phyloP scores from a whole-genome alignment of 345 rosid genomes.

The Limnanthes douglasii region DNA sequence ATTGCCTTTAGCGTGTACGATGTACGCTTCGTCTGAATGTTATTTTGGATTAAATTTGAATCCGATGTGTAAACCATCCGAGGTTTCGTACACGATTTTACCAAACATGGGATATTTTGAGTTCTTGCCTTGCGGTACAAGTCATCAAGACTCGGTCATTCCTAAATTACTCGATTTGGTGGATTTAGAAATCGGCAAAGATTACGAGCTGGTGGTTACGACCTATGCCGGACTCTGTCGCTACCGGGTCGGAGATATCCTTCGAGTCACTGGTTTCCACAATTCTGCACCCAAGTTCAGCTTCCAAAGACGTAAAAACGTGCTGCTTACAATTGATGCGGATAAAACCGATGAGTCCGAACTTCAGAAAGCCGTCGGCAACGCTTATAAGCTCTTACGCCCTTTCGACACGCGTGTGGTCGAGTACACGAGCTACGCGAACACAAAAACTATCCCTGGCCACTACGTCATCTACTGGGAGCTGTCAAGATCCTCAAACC shows the following conservation, averaged over 20 bases:
- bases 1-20: slow-evolving; percentile 77
- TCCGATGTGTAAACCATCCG: slow-evolving; percentile 73
- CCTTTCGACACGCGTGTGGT: slow-evolving; percentile 54
- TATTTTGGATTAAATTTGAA: slow-evolving; percentile 82
- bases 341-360: slow-evolving; percentile 96
- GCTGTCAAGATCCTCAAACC: slow-evolving; percentile 18
- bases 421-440: slow-evolving; percentile 85
- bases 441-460: slow-evolving; percentile 72
- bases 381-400: slow-evolving; percentile 29
- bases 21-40: slow-evolving; percentile 96
- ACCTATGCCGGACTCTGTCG: slow-evolving; percentile 76
- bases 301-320: slow-evolving; percentile 75
- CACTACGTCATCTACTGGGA: slow-evolving; percentile 95
- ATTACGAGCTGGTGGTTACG: slow-evolving; percentile 80
- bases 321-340: slow-evolving; percentile 71
- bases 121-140: slow-evolving; percentile 33
- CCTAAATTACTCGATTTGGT: slow-evolving; percentile 43
- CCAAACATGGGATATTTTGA: slow-evolving; percentile 97
- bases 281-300: slow-evolving; percentile 88
- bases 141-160: slow-evolving; percentile 13
- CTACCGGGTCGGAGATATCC: slow-evolving; percentile 92
- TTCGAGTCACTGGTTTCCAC: slow-evolving; percentile 81
- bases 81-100: slow-evolving; percentile 85
- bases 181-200: slow-evolving; percentile 71
- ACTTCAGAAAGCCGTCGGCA: slow-evolving; percentile 63